These are phyloP conservation scores for Euphorbia peplus DNA, from an alignment of 345 rosid genomes.

Conservation along the genomic window DNA sequence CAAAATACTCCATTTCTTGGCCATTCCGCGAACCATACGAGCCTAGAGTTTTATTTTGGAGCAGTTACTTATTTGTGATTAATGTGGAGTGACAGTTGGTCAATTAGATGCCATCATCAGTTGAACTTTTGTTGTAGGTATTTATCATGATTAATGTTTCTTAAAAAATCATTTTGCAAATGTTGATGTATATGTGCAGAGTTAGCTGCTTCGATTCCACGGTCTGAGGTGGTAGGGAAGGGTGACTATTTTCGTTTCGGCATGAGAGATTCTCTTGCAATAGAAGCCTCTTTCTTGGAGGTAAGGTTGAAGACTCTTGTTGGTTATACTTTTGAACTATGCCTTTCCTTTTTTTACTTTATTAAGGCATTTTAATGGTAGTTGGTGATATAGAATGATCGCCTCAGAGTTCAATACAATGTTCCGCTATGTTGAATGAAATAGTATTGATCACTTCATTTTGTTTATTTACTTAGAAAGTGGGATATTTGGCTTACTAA, in stretches of 20 bases:
- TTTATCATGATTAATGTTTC: not conserved
- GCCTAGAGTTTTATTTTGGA: not conserved
- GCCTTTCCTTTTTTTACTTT: constrained; percentile 9
- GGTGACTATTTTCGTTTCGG: constrained; percentile 90
- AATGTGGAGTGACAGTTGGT: not conserved
- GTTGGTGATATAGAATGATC: not conserved
- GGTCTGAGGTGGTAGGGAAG: constrained; percentile 80
- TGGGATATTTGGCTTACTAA: not conserved
- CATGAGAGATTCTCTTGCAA: constrained; percentile 96
- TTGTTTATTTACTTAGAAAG: not conserved
- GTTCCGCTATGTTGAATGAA: not conserved
- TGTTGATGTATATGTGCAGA: constrained; percentile 48
- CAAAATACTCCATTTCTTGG: too few species aligned
- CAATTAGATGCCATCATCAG: not conserved
- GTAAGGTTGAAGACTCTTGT: constrained; percentile 31
- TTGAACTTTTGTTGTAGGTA: not conserved
- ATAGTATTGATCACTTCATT: not conserved
- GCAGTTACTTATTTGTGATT: not conserved
- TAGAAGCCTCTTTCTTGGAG: constrained; percentile 95
- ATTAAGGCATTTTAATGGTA: constrained; percentile 1
- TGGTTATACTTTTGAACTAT: constrained; percentile 9
- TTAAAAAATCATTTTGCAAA: constrained; percentile 3
- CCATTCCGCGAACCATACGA: too few species aligned
- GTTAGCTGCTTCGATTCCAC: constrained; percentile 85
- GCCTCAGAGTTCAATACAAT: not conserved